These are phyloP conservation scores for Suillus plorans DNA, from an alignment of 768 basidiomycete genomes.

Conservation along the genomic window DNA sequence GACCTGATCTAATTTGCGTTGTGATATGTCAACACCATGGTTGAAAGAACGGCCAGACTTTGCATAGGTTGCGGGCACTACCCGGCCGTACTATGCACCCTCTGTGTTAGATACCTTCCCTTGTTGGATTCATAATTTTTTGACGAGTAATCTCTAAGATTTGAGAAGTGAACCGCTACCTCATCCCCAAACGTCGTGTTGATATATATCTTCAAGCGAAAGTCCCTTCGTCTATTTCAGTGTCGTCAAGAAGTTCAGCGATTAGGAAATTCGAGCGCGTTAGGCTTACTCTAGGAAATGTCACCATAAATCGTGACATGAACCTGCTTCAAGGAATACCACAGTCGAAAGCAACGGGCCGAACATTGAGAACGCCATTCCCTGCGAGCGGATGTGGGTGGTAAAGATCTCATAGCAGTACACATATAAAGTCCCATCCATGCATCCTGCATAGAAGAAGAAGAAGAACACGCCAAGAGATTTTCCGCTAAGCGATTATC, in stretches of 20 bases:
- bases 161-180: slow-evolving; percentile 2
- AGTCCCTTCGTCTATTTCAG: neutral
- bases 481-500: neutral
- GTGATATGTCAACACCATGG: neutral
- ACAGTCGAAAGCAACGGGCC: slow-evolving; percentile 10
- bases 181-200: slow-evolving; percentile 8
- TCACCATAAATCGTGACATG: slow-evolving; percentile 2
- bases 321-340: slow-evolving; percentile 6
- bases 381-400: slow-evolving; percentile 2
- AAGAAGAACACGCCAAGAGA: slow-evolving; percentile 8
- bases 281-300: slow-evolving; percentile 5
- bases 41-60: neutral
- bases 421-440: slow-evolving; percentile 5
- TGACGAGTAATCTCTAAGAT: neutral
- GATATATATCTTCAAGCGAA: slow-evolving; percentile 9
- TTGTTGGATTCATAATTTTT: neutral
- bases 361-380: slow-evolving; percentile 5
- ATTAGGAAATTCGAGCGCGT: no score
- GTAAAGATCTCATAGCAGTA: slow-evolving; percentile 7
- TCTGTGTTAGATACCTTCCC: neutral
- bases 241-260: neutral
- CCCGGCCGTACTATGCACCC: neutral
- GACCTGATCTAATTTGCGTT: neutral
- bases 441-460: slow-evolving; percentile 8
- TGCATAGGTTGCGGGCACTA: neutral